Percentiles rank a stretch among this genome's conserved stretches.
Evolutionary conservation across 2,329 filamentous ascomycete genomes (phyloP).

Genomic region (Cyphellophora europaea): DNA sequence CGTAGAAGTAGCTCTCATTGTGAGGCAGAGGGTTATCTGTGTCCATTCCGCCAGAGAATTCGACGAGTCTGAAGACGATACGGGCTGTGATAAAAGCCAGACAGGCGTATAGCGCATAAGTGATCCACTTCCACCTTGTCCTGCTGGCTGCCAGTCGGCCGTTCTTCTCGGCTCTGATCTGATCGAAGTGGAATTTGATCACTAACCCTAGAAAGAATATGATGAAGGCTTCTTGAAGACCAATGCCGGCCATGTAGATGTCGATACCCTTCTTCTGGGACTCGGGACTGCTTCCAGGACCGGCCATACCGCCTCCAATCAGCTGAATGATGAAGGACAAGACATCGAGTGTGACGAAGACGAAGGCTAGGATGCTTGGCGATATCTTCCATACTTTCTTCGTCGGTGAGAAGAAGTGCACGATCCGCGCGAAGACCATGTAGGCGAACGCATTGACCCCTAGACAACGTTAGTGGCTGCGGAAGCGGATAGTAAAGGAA

Average conservation of each 20-base stretch:
- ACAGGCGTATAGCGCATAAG: too few relatives aligned
- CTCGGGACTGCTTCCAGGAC: constrained; percentile 17
- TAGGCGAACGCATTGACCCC: too few relatives aligned
- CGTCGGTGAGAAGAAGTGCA: constrained; percentile 28
- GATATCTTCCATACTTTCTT: constrained; percentile 27
- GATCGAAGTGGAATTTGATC: constrained; percentile 28
- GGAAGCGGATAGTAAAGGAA: too few relatives aligned
- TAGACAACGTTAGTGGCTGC: too few relatives aligned
- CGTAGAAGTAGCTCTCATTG: too few relatives aligned
- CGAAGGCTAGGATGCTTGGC: constrained; percentile 27
- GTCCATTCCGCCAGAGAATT: too few relatives aligned
- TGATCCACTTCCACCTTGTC: too few relatives aligned
- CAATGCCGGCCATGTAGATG: constrained; percentile 47
- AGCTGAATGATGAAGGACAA: constrained; percentile 34
- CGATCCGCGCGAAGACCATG: constrained; percentile 31
- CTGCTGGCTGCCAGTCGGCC: too few relatives aligned
- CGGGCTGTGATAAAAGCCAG: too few relatives aligned
- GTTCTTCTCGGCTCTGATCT: constrained; percentile 19
- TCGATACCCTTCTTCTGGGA: constrained; percentile 29
- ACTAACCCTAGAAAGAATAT: constrained; percentile 35
- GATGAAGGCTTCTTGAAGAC: constrained; percentile 42
- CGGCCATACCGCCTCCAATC: constrained; percentile 27
- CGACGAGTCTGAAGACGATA: too few relatives aligned
- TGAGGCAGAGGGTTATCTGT: too few relatives aligned
- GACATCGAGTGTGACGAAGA: constrained; percentile 38